Evolutionary conservation across 805 yeast genomes (phyloP).

Genomic region (Saccharomycodes ludwigii): DNA sequence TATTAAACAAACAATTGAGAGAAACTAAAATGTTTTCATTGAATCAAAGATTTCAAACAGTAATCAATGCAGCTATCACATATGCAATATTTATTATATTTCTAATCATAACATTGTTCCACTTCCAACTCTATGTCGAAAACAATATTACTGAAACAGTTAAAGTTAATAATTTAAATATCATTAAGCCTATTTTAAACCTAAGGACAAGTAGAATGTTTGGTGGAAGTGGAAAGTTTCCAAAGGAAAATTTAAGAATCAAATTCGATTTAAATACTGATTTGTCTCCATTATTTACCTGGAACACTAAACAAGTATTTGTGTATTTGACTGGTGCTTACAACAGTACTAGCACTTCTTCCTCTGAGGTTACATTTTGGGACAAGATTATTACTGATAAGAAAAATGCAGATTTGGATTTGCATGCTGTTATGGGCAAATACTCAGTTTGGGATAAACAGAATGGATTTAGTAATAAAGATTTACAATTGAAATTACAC

Average conservation of each 20-base stretch:
- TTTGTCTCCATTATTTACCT: constrained; percentile 70
- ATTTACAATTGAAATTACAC: constrained; percentile 57
- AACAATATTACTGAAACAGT: constrained; percentile 34
- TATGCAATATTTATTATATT: constrained; percentile 35
- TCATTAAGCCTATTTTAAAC: constrained; percentile 27
- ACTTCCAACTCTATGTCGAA: constrained; percentile 33
- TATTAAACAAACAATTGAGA: neutral
- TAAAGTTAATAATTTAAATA: constrained; percentile 18
- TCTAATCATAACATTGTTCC: constrained; percentile 35
- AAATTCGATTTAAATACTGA: constrained; percentile 67
- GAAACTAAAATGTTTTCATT: constrained; percentile 27
- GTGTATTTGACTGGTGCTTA: constrained; percentile 84
- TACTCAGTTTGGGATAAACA: constrained; percentile 84
- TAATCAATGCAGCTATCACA: constrained; percentile 43
- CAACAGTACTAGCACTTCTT: constrained; percentile 31
- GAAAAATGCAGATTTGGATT: constrained; percentile 44
- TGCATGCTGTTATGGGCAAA: constrained; percentile 48
- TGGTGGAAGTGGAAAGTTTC: constrained; percentile 54
- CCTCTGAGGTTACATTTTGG: constrained; percentile 77
- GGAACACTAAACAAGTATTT: constrained; percentile 97
- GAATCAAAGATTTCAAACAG: constrained; percentile 34
- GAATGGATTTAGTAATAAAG: constrained; percentile 41
- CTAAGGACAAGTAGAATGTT: constrained; percentile 45
- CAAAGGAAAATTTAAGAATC: constrained; percentile 66
- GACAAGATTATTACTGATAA: constrained; percentile 59